Conservation (phyloP, 768 basidiomycete species). For the Epithele typhae region DNA sequence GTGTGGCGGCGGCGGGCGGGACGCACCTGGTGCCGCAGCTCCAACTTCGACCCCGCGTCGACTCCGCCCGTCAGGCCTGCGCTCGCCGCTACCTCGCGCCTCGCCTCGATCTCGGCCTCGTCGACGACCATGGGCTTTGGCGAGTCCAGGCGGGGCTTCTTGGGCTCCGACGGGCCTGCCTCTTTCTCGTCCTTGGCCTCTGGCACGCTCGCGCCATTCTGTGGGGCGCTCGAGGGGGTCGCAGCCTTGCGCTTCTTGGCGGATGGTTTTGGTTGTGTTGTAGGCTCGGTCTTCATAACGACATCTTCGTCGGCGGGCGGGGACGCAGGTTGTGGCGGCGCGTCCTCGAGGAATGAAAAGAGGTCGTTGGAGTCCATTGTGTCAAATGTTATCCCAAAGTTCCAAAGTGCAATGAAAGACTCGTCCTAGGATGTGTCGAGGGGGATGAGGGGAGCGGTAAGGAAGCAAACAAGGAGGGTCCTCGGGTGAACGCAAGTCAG, state of each 20-base stretch:
- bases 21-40: conserved; percentile 76
- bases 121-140: conserved; percentile 81
- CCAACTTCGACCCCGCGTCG: conserved; percentile 64
- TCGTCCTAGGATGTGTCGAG: too few species aligned
- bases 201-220: conserved; percentile 5
- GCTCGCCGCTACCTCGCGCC: conserved; percentile 85
- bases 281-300: conserved; percentile 25
- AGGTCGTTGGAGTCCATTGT: conserved; percentile 37
- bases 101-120: conserved; percentile 92
- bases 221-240: conserved; percentile 3
- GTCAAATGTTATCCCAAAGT: too few species aligned
- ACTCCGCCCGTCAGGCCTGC: conserved; percentile 76
- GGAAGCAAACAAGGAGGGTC: too few species aligned
- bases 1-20: too few species aligned
- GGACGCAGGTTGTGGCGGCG: conserved; percentile 19
- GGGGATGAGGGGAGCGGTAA: too few species aligned
- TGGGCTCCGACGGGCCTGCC: conserved; percentile 40
- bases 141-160: conserved; percentile 57
- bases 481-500: too few species aligned
- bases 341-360: conserved; percentile 64
- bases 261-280: conserved; percentile 20
- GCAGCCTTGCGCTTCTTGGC: conserved; percentile 43
- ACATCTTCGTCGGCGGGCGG: conserved; percentile 32
- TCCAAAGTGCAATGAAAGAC: too few species aligned
- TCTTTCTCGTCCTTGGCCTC: conserved; percentile 23